These are phyloP conservation scores for Neckera pumila DNA, from an alignment of 225 moss, liverwort and hornwort genomes.

Conservation along the genomic window DNA sequence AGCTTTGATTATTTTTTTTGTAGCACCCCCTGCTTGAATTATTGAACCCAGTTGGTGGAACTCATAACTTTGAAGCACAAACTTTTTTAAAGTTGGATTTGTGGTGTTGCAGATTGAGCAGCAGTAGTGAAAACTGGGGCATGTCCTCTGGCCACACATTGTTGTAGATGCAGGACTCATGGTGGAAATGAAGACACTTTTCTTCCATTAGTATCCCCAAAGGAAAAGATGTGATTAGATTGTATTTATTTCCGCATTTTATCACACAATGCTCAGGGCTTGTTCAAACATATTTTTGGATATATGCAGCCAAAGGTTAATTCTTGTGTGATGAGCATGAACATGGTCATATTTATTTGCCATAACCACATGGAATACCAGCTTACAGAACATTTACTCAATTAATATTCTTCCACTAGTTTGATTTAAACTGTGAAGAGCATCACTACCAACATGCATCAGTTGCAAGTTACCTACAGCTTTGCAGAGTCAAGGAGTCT, in stretches of 20 bases:
- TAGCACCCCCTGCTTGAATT: not conserved
- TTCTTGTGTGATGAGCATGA: not conserved
- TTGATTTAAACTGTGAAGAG: not conserved
- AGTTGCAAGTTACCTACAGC: not conserved
- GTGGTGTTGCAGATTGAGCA: not conserved
- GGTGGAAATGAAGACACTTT: not conserved
- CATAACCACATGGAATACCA: not conserved
- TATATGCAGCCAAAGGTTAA: not conserved
- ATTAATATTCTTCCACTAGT: not conserved
- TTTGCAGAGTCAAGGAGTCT: not conserved
- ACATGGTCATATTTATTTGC: not conserved
- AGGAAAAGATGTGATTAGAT: not conserved
- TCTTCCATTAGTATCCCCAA: not conserved
- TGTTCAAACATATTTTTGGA: not conserved
- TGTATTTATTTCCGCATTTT: too few relatives aligned
- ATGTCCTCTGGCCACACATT: not conserved
- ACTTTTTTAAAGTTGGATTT: not conserved
- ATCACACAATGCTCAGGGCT: not conserved
- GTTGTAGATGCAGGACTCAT: not conserved
- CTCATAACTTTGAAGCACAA: not conserved
- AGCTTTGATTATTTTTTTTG: not conserved
- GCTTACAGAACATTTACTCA: not conserved
- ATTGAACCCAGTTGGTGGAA: not conserved
- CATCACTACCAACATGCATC: not conserved
- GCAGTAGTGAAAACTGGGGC: not conserved